These are phyloP conservation scores for Chloranthus sessilifolius DNA, from an alignment of 164 flowering plant genomes.

Conservation along the genomic window DNA sequence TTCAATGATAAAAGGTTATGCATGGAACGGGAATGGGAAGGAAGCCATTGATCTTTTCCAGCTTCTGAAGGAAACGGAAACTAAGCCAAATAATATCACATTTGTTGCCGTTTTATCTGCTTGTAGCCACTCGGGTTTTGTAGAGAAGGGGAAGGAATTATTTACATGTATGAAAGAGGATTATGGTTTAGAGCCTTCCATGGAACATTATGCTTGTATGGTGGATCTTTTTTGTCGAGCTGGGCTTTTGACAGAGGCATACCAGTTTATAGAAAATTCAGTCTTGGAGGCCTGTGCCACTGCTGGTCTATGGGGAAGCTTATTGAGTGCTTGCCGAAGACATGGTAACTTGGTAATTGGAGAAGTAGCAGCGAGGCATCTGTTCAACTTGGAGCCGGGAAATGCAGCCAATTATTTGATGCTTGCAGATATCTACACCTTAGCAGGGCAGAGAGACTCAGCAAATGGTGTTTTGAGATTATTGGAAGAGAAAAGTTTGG, in stretches of 20 bases:
- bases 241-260: slow-evolving; percentile 11
- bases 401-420: slow-evolving; percentile 13
- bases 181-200: slow-evolving; percentile 6
- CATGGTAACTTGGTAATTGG: slow-evolving; percentile 8
- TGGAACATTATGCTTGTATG: slow-evolving; percentile 12
- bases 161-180: slow-evolving; percentile 12
- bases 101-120: slow-evolving; percentile 14
- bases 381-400: slow-evolving; percentile 11
- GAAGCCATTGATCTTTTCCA: slow-evolving; percentile 10
- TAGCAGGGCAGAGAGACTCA: slow-evolving; percentile 6
- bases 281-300: background rate
- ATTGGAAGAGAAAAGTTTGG: slow-evolving; percentile 5
- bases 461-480: slow-evolving; percentile 13
- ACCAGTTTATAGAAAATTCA: background rate
- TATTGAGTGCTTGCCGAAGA: slow-evolving; percentile 16
- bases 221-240: slow-evolving; percentile 14
- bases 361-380: slow-evolving; percentile 8
- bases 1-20: slow-evolving; percentile 12
- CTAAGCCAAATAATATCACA: slow-evolving; percentile 10
- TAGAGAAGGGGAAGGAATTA: slow-evolving; percentile 9
- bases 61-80: slow-evolving; percentile 10
- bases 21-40: slow-evolving; percentile 10
- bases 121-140: slow-evolving; percentile 14
- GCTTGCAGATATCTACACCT: slow-evolving; percentile 11
- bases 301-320: slow-evolving; percentile 10